Evolutionary conservation across 2,329 filamentous ascomycete genomes (phyloP).

Genomic region (Gremmenia infestans): DNA sequence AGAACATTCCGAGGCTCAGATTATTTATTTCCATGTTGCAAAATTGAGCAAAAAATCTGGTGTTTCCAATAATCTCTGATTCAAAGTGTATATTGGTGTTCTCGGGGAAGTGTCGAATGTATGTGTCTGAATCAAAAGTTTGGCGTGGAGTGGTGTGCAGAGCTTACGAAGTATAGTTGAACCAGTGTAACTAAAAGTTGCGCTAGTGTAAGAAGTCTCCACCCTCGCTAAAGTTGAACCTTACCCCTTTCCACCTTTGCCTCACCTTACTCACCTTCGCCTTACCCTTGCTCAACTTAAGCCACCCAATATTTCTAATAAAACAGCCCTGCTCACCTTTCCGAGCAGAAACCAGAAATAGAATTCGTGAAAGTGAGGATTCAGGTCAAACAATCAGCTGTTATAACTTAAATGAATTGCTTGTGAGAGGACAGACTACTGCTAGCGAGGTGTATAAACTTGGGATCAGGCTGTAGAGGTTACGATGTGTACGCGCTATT

Average conservation of each 20-base stretch:
- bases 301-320: not conserved
- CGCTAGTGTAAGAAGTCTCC: too few relatives aligned
- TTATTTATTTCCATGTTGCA: slow-evolving; percentile 14
- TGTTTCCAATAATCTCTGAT: slow-evolving; percentile 5
- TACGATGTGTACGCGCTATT: too few relatives aligned
- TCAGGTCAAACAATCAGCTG: too few relatives aligned
- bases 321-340: not conserved
- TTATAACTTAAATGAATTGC: too few relatives aligned
- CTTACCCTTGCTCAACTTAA: not conserved
- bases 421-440: too few relatives aligned
- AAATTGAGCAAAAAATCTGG: slow-evolving; percentile 2
- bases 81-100: slow-evolving; percentile 7
- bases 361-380: not conserved
- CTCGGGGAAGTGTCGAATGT: slow-evolving; percentile 1
- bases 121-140: not conserved
- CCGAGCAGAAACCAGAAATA: not conserved
- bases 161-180: too few relatives aligned
- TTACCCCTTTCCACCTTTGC: too few relatives aligned
- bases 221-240: too few relatives aligned
- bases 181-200: too few relatives aligned
- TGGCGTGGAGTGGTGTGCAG: too few relatives aligned
- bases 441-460: too few relatives aligned
- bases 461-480: too few relatives aligned
- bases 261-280: not conserved
- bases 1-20: slow-evolving; percentile 12